Percentiles rank a stretch among this genome's conserved stretches.
Evolutionary conservation across 2,329 filamentous ascomycete genomes (phyloP).

Genomic region (Sporothrix brasiliensis): DNA sequence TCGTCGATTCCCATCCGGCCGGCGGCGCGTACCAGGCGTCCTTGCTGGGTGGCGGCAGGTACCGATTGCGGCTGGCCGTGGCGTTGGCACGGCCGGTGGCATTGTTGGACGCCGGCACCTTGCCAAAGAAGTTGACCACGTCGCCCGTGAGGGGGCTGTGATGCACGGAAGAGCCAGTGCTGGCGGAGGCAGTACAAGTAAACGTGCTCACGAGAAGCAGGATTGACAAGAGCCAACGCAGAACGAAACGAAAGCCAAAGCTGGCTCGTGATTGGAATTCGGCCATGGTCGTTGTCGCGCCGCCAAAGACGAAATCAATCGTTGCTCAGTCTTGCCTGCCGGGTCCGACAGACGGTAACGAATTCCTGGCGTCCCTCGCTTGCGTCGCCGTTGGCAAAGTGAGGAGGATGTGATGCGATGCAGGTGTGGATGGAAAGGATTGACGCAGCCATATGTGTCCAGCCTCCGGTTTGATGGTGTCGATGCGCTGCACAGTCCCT

Average conservation of each 20-base stretch:
- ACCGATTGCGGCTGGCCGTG: neutral
- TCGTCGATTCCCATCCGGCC: conserved; percentile 30
- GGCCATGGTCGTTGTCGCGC: neutral
- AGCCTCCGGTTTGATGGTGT: neutral
- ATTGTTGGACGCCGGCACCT: neutral
- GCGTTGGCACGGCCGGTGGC: neutral
- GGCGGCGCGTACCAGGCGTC: conserved; percentile 36
- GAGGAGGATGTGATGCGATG: neutral
- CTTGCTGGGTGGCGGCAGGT: conserved; percentile 34
- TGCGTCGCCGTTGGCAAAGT: neutral
- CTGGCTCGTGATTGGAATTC: neutral
- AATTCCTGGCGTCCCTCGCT: neutral
- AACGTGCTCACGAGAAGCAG: neutral
- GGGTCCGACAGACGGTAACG: conserved; percentile 2
- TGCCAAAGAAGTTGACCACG: neutral
- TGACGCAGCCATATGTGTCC: neutral
- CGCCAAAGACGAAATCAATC: neutral
- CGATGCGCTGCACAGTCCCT: neutral
- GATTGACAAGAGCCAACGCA: neutral
- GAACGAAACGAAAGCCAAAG: neutral
- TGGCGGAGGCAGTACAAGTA: neutral
- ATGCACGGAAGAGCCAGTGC: neutral
- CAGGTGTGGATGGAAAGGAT: neutral
- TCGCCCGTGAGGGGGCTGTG: conserved; percentile 15
- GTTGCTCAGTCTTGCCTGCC: neutral